phyloP scores from a whole-genome alignment of 2,329 filamentous ascomycete genomes.

The Laburnicola sp. region DNA sequence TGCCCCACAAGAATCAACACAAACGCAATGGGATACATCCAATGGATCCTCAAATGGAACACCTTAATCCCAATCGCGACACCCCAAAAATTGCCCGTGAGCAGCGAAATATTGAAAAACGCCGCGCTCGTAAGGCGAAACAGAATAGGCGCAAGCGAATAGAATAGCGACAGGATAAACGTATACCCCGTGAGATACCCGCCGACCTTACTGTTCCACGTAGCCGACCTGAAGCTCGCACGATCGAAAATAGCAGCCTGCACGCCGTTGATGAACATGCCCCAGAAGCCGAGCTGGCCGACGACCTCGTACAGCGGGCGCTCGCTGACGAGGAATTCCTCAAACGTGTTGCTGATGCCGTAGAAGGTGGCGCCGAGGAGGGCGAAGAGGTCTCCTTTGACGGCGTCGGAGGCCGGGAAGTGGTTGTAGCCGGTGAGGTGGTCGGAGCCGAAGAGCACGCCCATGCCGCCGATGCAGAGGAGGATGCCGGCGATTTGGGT shows the following conservation, averaged over 20 bases:
- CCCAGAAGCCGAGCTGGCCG: slow-evolving; percentile 86
- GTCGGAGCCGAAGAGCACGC: slow-evolving; percentile 82
- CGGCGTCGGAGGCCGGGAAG: slow-evolving; percentile 66
- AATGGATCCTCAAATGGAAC: slow-evolving; percentile 79
- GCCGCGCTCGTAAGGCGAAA: slow-evolving; percentile 88
- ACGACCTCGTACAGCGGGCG: slow-evolving; percentile 90
- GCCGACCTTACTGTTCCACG: slow-evolving; percentile 58
- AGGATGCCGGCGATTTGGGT: slow-evolving; percentile 86
- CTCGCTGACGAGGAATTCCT: slow-evolving; percentile 91
- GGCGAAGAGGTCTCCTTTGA: slow-evolving; percentile 93
- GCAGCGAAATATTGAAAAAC: slow-evolving; percentile 93
- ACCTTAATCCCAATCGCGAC: slow-evolving; percentile 88
- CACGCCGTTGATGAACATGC: slow-evolving; percentile 85
- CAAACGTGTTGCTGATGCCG: slow-evolving; percentile 85
- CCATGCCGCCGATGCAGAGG: slow-evolving; percentile 87
- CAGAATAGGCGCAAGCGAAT: slow-evolving; percentile 81
- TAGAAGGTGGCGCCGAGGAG: slow-evolving; percentile 88
- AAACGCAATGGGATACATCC: slow-evolving; percentile 93
- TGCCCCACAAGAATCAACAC: slow-evolving; percentile 87
- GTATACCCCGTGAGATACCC: slow-evolving; percentile 93
- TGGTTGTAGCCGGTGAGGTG: slow-evolving; percentile 77
- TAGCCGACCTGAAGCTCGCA: slow-evolving; percentile 59
- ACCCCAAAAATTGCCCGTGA: slow-evolving; percentile 97
- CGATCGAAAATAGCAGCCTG: slow-evolving; percentile 94
- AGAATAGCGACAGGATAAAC: slow-evolving; percentile 79